phyloP scores from a whole-genome alignment of 768 basidiomycete species.

The Cystobasidiopsis lactophilus region DNA sequence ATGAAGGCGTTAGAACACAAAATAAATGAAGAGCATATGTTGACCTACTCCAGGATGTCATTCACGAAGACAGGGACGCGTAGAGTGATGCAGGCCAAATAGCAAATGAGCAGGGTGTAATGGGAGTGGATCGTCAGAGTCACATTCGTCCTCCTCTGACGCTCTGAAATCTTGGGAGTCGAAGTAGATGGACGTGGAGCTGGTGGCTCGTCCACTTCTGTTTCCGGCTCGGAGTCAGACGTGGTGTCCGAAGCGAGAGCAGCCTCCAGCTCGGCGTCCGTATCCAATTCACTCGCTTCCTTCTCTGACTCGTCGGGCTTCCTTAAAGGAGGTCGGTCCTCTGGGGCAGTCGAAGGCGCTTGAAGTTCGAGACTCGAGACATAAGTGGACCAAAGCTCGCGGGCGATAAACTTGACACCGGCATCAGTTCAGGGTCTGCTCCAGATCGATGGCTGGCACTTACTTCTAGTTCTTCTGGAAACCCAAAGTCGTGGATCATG shows the following conservation, averaged over 20 bases:
- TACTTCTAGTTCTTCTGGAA: conserved; percentile 9
- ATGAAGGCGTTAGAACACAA: background rate
- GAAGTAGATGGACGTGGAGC: too few species aligned
- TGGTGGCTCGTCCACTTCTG: too few species aligned
- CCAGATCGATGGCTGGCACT: background rate
- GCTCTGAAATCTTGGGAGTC: background rate
- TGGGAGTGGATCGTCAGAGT: background rate
- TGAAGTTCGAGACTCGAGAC: background rate
- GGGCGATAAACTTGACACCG: too few species aligned
- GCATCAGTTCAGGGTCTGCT: too few species aligned
- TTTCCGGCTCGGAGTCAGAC: too few species aligned
- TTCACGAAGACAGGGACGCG: conserved; percentile 9
- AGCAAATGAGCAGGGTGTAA: conserved; percentile 12
- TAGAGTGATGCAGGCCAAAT: conserved; percentile 8
- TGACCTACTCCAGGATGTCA: conserved; percentile 7
- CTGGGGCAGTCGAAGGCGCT: too few species aligned
- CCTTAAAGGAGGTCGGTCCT: too few species aligned
- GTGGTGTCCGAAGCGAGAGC: too few species aligned
- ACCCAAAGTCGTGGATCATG: conserved; percentile 4
- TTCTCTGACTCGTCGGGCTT: too few species aligned
- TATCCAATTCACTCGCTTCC: too few species aligned
- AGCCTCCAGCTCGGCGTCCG: too few species aligned
- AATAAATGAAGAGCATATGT: background rate
- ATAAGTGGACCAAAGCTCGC: conserved; percentile 11
- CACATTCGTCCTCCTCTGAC: background rate